Conservation (phyloP, 352 stramenopile genomes). For the Pythium chondricola region DNA sequence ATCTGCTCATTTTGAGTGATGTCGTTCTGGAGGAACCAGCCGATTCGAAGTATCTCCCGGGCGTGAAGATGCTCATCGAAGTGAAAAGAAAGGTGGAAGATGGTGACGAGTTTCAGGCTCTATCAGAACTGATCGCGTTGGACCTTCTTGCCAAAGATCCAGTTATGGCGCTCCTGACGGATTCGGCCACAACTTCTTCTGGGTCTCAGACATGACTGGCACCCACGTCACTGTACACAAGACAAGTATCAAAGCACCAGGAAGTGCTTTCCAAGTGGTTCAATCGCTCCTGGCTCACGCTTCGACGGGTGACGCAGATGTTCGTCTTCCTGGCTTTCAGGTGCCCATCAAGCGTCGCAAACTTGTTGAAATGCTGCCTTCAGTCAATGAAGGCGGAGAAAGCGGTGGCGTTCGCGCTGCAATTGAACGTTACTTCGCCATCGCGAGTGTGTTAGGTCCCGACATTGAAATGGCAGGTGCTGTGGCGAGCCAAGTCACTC, state of each 20-base stretch:
- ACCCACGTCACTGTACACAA: slow-evolving; percentile 17
- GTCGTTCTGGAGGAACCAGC: slow-evolving; percentile 7
- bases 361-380: slow-evolving; percentile 15
- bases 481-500: slow-evolving; percentile 11
- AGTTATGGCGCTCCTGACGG: slow-evolving; percentile 40
- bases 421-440: slow-evolving; percentile 34
- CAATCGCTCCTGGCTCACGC: slow-evolving; percentile 23
- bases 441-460: slow-evolving; percentile 17
- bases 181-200: slow-evolving; percentile 40
- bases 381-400: slow-evolving; percentile 20
- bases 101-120: slow-evolving; percentile 22
- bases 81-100: slow-evolving; percentile 28
- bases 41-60: slow-evolving; percentile 22
- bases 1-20: slow-evolving; percentile 38
- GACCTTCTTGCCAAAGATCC: slow-evolving; percentile 27
- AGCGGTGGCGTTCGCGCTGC: slow-evolving; percentile 14
- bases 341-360: slow-evolving; percentile 33
- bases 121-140: slow-evolving; percentile 38
- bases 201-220: slow-evolving; percentile 25
- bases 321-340: slow-evolving; percentile 24
- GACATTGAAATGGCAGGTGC: slow-evolving; percentile 22
- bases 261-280: slow-evolving; percentile 28
- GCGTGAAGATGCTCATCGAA: slow-evolving; percentile 43
- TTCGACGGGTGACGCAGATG: slow-evolving; percentile 21
- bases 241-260: slow-evolving; percentile 18